Conservation (phyloP, 2,329 filamentous ascomycete species). For the Diaporthe capsici region DNA sequence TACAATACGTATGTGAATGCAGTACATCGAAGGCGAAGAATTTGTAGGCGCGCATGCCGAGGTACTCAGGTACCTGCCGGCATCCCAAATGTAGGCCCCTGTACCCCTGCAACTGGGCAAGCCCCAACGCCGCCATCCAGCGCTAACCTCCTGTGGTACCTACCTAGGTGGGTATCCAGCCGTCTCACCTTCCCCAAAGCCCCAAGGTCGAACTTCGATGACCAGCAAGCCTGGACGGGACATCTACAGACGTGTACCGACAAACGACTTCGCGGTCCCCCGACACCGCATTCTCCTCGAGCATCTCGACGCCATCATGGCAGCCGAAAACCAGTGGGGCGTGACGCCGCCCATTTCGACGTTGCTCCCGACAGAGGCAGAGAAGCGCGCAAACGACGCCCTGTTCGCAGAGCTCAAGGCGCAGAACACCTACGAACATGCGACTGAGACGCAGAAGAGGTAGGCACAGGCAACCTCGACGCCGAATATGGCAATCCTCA, state of each 20-base stretch:
- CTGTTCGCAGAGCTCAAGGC: conserved; percentile 87
- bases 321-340: conserved; percentile 62
- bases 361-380: conserved; percentile 80
- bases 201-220: neutral
- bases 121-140: neutral
- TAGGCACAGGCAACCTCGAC: conserved; percentile 53
- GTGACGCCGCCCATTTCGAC: conserved; percentile 88
- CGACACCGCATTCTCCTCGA: neutral
- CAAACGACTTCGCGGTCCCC: conserved; percentile 22
- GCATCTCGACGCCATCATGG: conserved; percentile 43
- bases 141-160: conserved; percentile 24
- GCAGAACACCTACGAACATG: conserved; percentile 92
- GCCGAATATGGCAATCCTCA: neutral
- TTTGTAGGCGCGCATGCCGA: neutral
- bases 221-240: conserved; percentile 15
- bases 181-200: conserved; percentile 14
- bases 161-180: neutral
- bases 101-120: neutral
- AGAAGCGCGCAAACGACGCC: conserved; percentile 82
- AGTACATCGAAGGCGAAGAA: neutral
- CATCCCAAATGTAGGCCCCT: too few relatives aligned
- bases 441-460: conserved; percentile 87
- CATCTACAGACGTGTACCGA: conserved; percentile 3
- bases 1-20: neutral
- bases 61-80: too few relatives aligned